Base-by-base conservation (phyloP, 768 basidiomycete species). In the Phaeotremella fagi region DNA sequence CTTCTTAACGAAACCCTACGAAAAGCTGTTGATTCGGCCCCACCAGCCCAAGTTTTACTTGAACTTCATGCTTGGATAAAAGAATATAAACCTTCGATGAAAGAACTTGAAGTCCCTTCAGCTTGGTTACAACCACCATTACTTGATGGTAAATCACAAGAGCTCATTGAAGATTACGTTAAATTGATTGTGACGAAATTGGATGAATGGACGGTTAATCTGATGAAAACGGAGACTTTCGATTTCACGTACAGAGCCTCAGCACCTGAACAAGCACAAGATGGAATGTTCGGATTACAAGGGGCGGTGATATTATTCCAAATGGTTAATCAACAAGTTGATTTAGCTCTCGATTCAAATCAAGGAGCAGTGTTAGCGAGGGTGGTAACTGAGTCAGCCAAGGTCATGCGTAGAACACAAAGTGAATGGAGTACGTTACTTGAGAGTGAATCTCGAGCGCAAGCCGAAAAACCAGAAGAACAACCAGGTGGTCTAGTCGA, bases 231-330 rank as follows among this genome's bases (percentile, higher is more conserved):
- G 16, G 94, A 98, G 72, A 77, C 87, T 20, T 79, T 81, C 16
- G 88, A 90, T 54, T 98, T 99, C 76, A 82, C 81, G 11, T 82
- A 83, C 45, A 82, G 95, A 18, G 81, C 83, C 28, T 83, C 86
- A 61, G 88, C 89, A 23, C 94, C 91, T 2, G 94, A 98, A 75
- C 75, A 86, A 42, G 88, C 91, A 67, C 82, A 82, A 50, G 90
- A 97, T 54, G 90, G 89, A 14, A 78, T 86, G 57, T 97, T 97
- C 70, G 88, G 88, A 18, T 86, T 85, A 55, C 88, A 95, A 70
- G 88, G 92, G 37, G 86, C 92, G 16, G 83, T 94, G 47, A 95
- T 98, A 66, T 79, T 99, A 56, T 98, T 97, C 80, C 88, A 95
- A 76, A 91, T 98, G 86, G 86, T 97, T 63, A 98, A 92, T 74